These are phyloP conservation scores for Entrophospora sp. DNA, from an alignment of 192 early-diverging fungal genomes.

Conservation along the genomic window DNA sequence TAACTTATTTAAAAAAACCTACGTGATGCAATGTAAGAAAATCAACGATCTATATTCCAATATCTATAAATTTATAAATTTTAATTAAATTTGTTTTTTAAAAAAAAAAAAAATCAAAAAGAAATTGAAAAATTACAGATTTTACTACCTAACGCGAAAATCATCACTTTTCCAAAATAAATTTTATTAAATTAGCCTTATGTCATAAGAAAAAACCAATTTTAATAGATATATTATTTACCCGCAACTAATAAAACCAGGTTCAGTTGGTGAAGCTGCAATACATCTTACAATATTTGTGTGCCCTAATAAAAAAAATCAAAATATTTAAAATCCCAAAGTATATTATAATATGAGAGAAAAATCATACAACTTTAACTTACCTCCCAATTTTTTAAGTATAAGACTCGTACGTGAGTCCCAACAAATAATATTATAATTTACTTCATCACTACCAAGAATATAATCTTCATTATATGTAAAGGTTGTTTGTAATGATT, in stretches of 20 bases:
- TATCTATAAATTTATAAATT: not conserved
- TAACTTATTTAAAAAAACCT: too few species aligned
- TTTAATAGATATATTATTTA: constrained; percentile 10
- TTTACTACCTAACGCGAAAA: not conserved
- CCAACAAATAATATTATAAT: constrained; percentile 60
- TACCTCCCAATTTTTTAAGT: constrained; percentile 40
- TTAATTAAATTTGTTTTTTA: too few species aligned
- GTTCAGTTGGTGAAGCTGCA: constrained; percentile 50
- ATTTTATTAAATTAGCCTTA: not conserved
- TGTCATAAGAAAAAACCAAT: not conserved
- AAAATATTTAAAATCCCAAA: too few species aligned
- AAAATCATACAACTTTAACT: too few species aligned
- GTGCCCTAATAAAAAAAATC: constrained; percentile 30
- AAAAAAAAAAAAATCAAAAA: too few species aligned
- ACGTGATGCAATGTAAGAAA: not conserved
- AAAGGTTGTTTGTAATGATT: constrained; percentile 37
- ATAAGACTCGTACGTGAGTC: constrained; percentile 55
- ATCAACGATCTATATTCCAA: constrained; percentile 2
- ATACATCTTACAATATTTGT: too few species aligned
- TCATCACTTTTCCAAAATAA: too few species aligned
- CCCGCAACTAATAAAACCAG: constrained; percentile 50
- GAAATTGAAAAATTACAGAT: not conserved
- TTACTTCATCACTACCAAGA: constrained; percentile 55
- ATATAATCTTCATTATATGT: constrained; percentile 67
- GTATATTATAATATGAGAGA: not conserved